Conservation (phyloP, 2,329 filamentous ascomycete genomes). For the Colletotrichum kahawae region DNA sequence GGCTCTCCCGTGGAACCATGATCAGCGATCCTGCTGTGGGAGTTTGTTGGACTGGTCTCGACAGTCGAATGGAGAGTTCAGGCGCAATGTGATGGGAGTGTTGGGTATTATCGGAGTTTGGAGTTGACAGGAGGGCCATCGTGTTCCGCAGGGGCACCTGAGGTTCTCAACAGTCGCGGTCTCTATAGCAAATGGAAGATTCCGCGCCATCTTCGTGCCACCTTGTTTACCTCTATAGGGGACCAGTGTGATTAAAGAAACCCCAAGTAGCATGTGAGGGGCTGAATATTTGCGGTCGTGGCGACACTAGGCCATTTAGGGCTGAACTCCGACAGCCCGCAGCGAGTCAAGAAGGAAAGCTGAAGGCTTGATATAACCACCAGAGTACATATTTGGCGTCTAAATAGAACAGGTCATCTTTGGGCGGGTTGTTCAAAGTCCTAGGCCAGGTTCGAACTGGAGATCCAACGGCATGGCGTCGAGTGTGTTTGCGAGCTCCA, state of each 20-base stretch:
- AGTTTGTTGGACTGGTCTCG: neutral
- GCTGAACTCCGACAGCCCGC: neutral
- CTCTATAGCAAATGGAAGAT: neutral
- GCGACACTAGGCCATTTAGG: neutral
- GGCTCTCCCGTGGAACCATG: neutral
- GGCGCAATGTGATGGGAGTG: neutral
- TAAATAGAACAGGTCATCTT: neutral
- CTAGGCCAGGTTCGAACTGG: neutral
- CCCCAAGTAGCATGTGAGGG: neutral
- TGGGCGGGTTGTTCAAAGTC: neutral
- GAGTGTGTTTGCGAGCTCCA: slow-evolving; percentile 29
- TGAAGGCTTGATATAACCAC: neutral
- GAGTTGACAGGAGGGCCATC: neutral
- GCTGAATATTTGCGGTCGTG: neutral
- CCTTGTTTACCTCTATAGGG: neutral
- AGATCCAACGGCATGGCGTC: slow-evolving; percentile 28
- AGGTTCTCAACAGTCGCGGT: neutral
- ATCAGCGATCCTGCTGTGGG: neutral
- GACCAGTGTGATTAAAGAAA: neutral
- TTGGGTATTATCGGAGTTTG: neutral
- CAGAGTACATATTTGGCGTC: neutral
- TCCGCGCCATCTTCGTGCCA: neutral
- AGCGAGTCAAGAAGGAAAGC: neutral
- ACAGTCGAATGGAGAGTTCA: neutral
- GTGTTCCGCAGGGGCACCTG: neutral